Evolutionary conservation across 495 filamentous ascomycete species (phyloP).

Genomic region (Penicillium cataractarum): DNA sequence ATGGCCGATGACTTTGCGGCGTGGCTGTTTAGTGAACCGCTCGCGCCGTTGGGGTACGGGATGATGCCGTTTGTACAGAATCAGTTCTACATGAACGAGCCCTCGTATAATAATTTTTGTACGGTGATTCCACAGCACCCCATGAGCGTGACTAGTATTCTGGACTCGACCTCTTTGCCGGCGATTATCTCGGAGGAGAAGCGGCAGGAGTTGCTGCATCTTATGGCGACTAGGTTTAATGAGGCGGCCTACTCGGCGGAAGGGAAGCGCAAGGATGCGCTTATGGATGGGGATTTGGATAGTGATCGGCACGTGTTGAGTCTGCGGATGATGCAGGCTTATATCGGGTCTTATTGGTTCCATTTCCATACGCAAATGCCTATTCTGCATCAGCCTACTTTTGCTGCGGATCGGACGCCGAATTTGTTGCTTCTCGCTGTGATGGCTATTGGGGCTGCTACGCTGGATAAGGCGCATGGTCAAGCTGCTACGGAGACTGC

Average conservation of each 20-base stretch:
- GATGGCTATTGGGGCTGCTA: conserved; percentile 90
- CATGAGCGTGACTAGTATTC: conserved; percentile 88
- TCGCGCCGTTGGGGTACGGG: conserved; percentile 41
- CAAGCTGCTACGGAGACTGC: conserved; percentile 70
- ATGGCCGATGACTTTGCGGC: conserved; percentile 92
- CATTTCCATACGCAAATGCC: conserved; percentile 95
- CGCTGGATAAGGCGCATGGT: conserved; percentile 80
- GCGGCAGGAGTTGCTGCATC: conserved; percentile 77
- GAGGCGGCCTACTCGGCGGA: conserved; percentile 77
- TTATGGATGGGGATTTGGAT: conserved; percentile 77
- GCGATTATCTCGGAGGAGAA: conserved; percentile 86
- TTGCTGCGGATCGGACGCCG: conserved; percentile 82
- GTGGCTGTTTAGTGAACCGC: conserved; percentile 79
- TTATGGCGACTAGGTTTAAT: conserved; percentile 82
- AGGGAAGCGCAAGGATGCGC: conserved; percentile 72
- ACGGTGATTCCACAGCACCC: conserved; percentile 61
- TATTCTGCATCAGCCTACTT: conserved; percentile 92
- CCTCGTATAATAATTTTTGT: conserved; percentile 40
- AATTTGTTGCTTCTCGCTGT: conserved; percentile 88
- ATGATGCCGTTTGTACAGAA: conserved; percentile 47
- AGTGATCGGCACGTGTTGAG: conserved; percentile 79
- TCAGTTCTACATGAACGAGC: conserved; percentile 47
- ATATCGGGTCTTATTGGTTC: conserved; percentile 91
- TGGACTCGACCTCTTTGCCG: conserved; percentile 81
- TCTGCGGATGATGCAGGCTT: conserved; percentile 91